Base-by-base conservation (phyloP, 768 basidiomycete genomes). In the Boletus bicolor region DNA sequence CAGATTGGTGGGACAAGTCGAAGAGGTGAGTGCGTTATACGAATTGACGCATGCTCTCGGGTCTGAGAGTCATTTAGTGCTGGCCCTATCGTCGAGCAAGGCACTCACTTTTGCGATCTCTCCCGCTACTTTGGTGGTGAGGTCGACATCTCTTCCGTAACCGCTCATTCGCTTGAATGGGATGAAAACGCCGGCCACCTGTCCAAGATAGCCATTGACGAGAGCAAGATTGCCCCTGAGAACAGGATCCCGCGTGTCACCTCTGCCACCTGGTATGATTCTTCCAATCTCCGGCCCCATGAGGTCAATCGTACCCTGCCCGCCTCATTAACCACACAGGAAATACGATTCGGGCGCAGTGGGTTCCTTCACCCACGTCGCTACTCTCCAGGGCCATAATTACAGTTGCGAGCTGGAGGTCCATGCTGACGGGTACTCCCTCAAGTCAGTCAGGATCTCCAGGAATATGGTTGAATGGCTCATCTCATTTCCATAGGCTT, bases 41-140 rank as follows among this genome's bases (percentile, higher is more conserved):
- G 49, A 44, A 42, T 43, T 9, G 36, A 24, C 56, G 12, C 47
- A 47, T 26, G 26, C 30, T 36, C 47, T 51, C 44, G 11, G 46
- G 21, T 49, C 24, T 55, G 32, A 58, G 58, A 37, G 26, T 59
- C 46, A 7, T 54, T n/a, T 17, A 61, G 89, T 67, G 87, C 82
- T 51, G 91, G 91, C 19, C 91, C 92, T 5, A 79, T 94, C 63
- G 76, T 95, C 59, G 93, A 93, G 72, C 90, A 93, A 76, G 95
- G 92, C 45, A 98, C 96, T 14, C 96, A 98, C 76, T 96, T 98
- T 76, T 94, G 92, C 64, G 94, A 98, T 75, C 81, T 97, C 43
- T 97, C 93, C 39, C 88, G 96, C 62, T 96, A 96, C 78, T 98
- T 98, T 67, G 96, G 95, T 49, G 96, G 96, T 15, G 91, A 96